Evolutionary conservation across 2,329 filamentous ascomycete genomes (phyloP).

Genomic region (Cyanodermella asteris): DNA sequence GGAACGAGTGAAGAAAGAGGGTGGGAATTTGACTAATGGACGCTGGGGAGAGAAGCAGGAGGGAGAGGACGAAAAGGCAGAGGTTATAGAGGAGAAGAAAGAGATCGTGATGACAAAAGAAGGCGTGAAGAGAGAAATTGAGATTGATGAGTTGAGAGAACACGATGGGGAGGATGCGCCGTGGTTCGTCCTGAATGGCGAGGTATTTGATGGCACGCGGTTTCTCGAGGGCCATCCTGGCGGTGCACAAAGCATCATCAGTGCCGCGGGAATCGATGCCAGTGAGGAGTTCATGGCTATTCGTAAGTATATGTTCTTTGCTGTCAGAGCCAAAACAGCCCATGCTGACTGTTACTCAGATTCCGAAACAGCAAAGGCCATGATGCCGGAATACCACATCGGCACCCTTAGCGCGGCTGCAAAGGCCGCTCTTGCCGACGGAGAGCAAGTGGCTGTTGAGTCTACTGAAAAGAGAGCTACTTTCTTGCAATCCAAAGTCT

Average conservation of each 20-base stretch:
- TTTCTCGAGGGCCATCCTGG: conserved; percentile 72
- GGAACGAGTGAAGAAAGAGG: conserved; percentile 66
- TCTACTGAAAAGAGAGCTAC: conserved; percentile 26
- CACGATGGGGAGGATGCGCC: conserved; percentile 44
- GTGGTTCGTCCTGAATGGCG: conserved; percentile 75
- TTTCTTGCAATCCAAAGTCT: conserved; percentile 51
- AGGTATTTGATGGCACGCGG: conserved; percentile 68
- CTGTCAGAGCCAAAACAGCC: not conserved
- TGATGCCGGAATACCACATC: conserved; percentile 75
- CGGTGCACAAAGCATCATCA: conserved; percentile 63
- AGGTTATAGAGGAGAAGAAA: conserved; percentile 28
- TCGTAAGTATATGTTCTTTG: conserved; percentile 33
- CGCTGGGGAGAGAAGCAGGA: conserved; percentile 59
- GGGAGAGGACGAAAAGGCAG: conserved; percentile 25
- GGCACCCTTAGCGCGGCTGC: conserved; percentile 48
- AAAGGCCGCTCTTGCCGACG: conserved; percentile 29
- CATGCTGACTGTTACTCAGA: conserved; percentile 29
- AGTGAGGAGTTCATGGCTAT: conserved; percentile 85
- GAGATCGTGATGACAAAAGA: conserved; percentile 63
- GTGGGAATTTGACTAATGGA: conserved; percentile 59
- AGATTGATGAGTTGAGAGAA: conserved; percentile 46
- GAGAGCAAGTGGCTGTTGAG: conserved; percentile 17
- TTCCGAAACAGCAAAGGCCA: conserved; percentile 73
- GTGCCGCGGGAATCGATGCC: conserved; percentile 59
- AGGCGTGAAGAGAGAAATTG: conserved; percentile 38